phyloP scores from a whole-genome alignment of 345 rosid species.

The Dipteronia sinensis region DNA sequence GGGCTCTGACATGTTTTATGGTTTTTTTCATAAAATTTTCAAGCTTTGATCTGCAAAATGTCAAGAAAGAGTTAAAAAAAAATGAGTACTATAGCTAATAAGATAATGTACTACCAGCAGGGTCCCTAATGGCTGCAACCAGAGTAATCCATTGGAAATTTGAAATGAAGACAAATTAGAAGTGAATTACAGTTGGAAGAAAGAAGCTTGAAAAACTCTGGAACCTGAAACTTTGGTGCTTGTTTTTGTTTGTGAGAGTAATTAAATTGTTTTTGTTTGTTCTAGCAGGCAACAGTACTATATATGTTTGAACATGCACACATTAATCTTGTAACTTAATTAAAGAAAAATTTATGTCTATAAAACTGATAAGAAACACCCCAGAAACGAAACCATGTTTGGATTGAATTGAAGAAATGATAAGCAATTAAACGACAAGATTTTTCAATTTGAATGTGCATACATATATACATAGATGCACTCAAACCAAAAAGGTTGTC shows the following conservation, averaged over 20 bases:
- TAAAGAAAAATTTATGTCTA: too few species aligned
- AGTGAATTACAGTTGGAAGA: conserved; percentile 15
- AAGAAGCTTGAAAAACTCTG: conserved; percentile 29
- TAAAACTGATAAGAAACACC: too few species aligned
- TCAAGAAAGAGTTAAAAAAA: neutral
- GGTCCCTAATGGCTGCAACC: conserved; percentile 3
- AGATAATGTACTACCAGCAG: neutral
- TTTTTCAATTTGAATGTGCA: neutral
- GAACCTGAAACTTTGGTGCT: conserved; percentile 5
- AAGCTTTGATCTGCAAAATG: neutral
- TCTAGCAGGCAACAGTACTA: neutral
- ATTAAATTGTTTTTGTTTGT: conserved; percentile 4
- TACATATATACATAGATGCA: neutral
- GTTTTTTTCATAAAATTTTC: neutral
- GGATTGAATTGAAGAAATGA: neutral
- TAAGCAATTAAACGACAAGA: too few species aligned
- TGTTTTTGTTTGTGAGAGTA: conserved; percentile 11
- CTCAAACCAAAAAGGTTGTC: neutral
- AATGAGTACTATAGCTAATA: neutral
- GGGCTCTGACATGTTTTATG: conserved; percentile 25
- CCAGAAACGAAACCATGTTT: too few species aligned
- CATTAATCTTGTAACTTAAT: neutral
- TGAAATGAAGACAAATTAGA: conserved; percentile 39
- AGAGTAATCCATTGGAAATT: conserved; percentile 2
- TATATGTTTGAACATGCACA: neutral